A percentile compares a stretch with the other conserved stretches of the same genome.
These are phyloP conservation scores for Pisolithus sp. DNA, from an alignment of 768 basidiomycete species.

Conservation along the genomic window DNA sequence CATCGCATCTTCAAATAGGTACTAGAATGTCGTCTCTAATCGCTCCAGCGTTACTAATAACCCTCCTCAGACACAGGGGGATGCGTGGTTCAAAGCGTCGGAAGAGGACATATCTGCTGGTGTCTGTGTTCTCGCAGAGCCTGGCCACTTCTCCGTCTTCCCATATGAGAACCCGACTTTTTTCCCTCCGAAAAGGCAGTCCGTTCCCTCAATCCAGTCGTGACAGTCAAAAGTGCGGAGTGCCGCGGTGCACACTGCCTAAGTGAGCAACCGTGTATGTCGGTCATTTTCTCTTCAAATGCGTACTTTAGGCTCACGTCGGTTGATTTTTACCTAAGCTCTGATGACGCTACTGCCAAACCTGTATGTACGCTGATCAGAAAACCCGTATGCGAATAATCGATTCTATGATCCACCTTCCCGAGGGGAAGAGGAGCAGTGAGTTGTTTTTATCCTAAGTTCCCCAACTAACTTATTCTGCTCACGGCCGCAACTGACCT, in stretches of 20 bases:
- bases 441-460: slow-evolving; percentile 78
- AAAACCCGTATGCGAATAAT: slow-evolving; percentile 87
- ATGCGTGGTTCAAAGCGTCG: slow-evolving; percentile 82
- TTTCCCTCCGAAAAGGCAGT: slow-evolving; percentile 78
- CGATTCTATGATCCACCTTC: slow-evolving; percentile 59
- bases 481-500: slow-evolving; percentile 1
- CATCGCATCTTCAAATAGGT: slow-evolving; percentile 77
- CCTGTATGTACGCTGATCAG: slow-evolving; percentile 67
- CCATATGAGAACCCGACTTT: slow-evolving; percentile 82
- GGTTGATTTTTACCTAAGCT: slow-evolving; percentile 27
- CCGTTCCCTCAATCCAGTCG: slow-evolving; percentile 69
- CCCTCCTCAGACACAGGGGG: slow-evolving; percentile 60
- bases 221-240: slow-evolving; percentile 77
- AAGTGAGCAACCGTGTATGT: slow-evolving; percentile 63
- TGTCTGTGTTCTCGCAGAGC: slow-evolving; percentile 66
- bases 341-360: slow-evolving; percentile 50
- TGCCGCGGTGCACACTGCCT: slow-evolving; percentile 75
- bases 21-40: background rate
- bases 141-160: slow-evolving; percentile 70
- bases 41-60: background rate
- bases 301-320: background rate
- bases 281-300: background rate
- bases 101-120: slow-evolving; percentile 78
- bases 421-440: slow-evolving; percentile 86
- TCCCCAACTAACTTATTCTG: background rate